phyloP scores from a whole-genome alignment of 208 protist species.

The Leishmania braziliensis region DNA sequence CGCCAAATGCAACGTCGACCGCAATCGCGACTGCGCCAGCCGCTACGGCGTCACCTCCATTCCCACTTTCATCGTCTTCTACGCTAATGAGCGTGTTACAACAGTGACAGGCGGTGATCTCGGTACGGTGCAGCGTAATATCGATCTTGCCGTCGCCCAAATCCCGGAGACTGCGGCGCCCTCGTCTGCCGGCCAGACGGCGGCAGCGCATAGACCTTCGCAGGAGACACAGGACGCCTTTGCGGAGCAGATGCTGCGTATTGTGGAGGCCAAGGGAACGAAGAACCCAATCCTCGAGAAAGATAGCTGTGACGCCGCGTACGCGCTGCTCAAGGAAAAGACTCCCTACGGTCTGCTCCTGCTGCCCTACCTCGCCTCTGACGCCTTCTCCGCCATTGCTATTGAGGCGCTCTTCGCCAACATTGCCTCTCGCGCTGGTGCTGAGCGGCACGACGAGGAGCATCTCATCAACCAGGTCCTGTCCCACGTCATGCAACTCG shows the following conservation, averaged over 20 bases:
- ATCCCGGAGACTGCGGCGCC: slow-evolving; percentile 14
- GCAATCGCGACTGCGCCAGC: slow-evolving; percentile 56
- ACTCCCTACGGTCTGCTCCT: slow-evolving; percentile 52
- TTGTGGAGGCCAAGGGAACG: slow-evolving; percentile 41
- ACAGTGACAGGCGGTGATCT: slow-evolving; percentile 56
- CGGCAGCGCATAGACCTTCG: neutral
- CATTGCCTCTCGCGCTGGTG: slow-evolving; percentile 38
- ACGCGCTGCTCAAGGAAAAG: slow-evolving; percentile 39
- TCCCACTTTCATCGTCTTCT: slow-evolving; percentile 84
- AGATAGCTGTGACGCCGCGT: slow-evolving; percentile 47
- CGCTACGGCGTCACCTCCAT: slow-evolving; percentile 62
- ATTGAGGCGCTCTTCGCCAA: slow-evolving; percentile 71
- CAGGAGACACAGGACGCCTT: slow-evolving; percentile 36
- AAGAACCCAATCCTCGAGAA: slow-evolving; percentile 47
- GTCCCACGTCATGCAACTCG: slow-evolving; percentile 63
- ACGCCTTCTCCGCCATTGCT: slow-evolving; percentile 48
- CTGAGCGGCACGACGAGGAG: slow-evolving; percentile 38
- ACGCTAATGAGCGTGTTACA: slow-evolving; percentile 44
- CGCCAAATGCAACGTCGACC: slow-evolving; percentile 84
- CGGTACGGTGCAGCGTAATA: slow-evolving; percentile 52
- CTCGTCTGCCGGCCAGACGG: neutral
- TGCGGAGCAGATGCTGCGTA: slow-evolving; percentile 55
- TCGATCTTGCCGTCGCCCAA: slow-evolving; percentile 43
- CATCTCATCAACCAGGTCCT: slow-evolving; percentile 71
- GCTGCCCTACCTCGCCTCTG: slow-evolving; percentile 81